Percentiles rank a stretch among this genome's conserved stretches.
Conservation (phyloP, 129 eudicot genomes). For the Chrysanthemum seticuspe region DNA sequence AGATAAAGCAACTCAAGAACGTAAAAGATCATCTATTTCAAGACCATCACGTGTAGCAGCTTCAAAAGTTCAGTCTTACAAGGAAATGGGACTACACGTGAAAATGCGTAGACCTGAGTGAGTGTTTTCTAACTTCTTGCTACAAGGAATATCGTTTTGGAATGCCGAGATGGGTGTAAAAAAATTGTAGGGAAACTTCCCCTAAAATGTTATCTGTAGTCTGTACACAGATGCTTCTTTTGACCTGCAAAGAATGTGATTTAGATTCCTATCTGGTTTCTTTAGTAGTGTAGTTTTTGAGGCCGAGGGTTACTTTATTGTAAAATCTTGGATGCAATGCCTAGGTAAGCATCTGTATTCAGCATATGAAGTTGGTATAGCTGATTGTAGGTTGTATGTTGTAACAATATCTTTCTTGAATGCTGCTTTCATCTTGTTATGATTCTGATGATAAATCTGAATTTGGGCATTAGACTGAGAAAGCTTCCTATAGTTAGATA, state of each 20-base stretch:
- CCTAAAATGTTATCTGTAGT: no score
- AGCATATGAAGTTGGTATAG: slow-evolving; percentile 4
- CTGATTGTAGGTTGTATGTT: slow-evolving; percentile 26
- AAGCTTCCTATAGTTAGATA: no score
- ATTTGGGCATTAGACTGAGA: no score
- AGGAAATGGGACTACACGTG: slow-evolving; percentile 44
- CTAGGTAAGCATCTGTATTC: slow-evolving; percentile 11
- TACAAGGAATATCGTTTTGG: neutral
- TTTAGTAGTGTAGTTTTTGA: slow-evolving; percentile 4
- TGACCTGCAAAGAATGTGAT: neutral
- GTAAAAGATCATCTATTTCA: slow-evolving; percentile 46
- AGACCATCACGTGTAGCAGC: slow-evolving; percentile 71
- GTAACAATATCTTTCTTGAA: neutral
- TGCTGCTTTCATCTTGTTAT: slow-evolving; percentile 1
- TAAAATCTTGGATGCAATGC: slow-evolving; percentile 17
- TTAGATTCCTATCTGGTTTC: slow-evolving; percentile 9
- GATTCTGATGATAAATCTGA: neutral
- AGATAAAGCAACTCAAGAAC: slow-evolving; percentile 22
- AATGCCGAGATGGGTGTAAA: neutral
- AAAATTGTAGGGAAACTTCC: no score
- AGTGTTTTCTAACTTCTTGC: slow-evolving; percentile 12
- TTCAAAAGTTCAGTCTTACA: slow-evolving; percentile 64
- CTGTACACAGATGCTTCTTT: no score
- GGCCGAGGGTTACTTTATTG: neutral
- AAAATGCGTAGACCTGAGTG: slow-evolving; percentile 68